phyloP scores from a whole-genome alignment of 164 flowering plant genomes.

The Vitis cinerea region DNA sequence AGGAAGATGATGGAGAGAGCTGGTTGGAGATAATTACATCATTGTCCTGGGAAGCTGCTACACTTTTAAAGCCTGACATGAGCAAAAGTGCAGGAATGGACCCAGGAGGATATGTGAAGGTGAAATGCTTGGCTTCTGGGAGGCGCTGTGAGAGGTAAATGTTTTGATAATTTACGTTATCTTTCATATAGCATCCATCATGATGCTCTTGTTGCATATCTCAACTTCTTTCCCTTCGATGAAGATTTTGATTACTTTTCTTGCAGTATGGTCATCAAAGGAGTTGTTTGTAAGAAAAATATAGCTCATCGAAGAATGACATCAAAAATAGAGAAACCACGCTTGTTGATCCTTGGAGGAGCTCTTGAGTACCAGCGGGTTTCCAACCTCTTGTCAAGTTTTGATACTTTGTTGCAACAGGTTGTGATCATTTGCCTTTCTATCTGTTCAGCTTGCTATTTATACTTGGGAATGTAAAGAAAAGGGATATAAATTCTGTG shows the following conservation, averaged over 20 bases:
- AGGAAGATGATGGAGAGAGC: conserved; percentile 59
- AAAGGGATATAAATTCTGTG: too few species aligned
- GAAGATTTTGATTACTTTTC: conserved; percentile 11
- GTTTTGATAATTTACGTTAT: not conserved
- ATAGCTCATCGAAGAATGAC: conserved; percentile 96
- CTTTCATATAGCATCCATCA: not conserved
- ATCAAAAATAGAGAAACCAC: conserved; percentile 70
- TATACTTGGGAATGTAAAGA: too few species aligned
- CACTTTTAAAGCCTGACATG: conserved; percentile 87
- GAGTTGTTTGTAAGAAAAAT: conserved; percentile 97
- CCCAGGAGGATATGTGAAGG: conserved; percentile 97
- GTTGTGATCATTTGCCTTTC: conserved; percentile 26
- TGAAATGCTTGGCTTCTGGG: conserved; percentile 94
- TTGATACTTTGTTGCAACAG: conserved; percentile 94
- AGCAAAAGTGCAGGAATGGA: conserved; percentile 98
- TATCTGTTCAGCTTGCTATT: not conserved
- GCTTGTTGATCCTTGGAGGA: conserved; percentile 86
- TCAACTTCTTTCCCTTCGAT: conserved; percentile 6
- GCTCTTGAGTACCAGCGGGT: conserved; percentile 97
- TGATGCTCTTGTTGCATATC: not conserved
- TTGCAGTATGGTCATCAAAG: conserved; percentile 75
- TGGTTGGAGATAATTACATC: conserved; percentile 95
- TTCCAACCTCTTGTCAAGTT: conserved; percentile 77
- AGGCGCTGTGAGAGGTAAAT: conserved; percentile 73
- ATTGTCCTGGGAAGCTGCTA: conserved; percentile 97